Base-by-base conservation (phyloP, 768 basidiomycete species). In the Phylloporus sp. region DNA sequence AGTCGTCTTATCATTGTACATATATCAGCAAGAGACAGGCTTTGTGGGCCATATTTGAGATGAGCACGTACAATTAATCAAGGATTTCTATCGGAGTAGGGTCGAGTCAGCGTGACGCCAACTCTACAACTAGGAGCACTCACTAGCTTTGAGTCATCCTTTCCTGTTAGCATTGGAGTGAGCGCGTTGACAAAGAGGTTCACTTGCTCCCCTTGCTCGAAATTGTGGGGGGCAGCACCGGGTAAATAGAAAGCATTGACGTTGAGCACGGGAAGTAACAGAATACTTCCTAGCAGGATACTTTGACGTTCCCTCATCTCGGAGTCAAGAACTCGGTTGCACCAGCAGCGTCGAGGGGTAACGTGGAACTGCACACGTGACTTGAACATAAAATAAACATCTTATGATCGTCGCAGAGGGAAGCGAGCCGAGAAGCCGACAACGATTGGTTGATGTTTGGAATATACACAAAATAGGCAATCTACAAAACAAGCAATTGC, bases 201-300 rank as follows among this genome's bases (percentile, higher is more conserved):
- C 38, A 97, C 91, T 45, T 72, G 70, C 54, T 97, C 92, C 42
- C 86, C 87, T 45, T 66, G 59, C 15, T 66, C 67, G 70, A 92
- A 98, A 68, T 92, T 84, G 63, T 81, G 84, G 0, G 95, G 95
- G 7, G 95, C 91, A 26, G 95, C 81, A 23, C 88, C 88, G 23
- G 95, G 95, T 34, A 98, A 80, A 68, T 98, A 98, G 75, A 97
- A 98, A 5, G 88, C 89, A 47, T 73, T 59, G 38, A 71, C 57
- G 27, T 52, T 39, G 18, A 38, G 44, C 16, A 50, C 48, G 2
- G 55, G 49, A 22, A 70, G 55, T 0, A 70, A 35, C 13, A 68
- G 40, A 23, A 57, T 36, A 18, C 55, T 47, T 2, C 59, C 57
- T 9, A 63, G 32, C n/a, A 62, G 47, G 40, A 54, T 42, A 9